Evolutionary conservation across 106 monocot genomes (phyloP).

Genomic region (Platanthera guangdongensis): DNA sequence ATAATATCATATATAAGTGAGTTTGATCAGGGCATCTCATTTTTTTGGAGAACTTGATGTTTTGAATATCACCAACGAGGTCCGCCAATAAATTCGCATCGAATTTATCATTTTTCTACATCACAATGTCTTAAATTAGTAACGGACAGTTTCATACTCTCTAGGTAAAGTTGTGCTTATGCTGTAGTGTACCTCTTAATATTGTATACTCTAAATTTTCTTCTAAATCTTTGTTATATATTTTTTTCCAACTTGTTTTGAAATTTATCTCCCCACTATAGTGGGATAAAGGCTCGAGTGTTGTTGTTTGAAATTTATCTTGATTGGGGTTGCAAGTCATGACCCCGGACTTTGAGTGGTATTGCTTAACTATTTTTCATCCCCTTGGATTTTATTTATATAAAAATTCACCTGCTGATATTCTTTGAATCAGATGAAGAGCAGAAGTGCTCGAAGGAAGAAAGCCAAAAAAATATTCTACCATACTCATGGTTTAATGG

Average conservation of each 20-base stretch:
- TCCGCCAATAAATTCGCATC: no score
- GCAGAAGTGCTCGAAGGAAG: slow-evolving; percentile 6
- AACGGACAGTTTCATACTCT: background rate
- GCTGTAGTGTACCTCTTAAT: background rate
- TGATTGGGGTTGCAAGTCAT: background rate
- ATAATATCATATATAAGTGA: no score
- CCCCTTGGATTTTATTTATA: background rate
- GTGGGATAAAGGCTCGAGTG: no score
- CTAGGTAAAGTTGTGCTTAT: background rate
- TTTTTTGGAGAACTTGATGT: no score
- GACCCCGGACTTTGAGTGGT: background rate
- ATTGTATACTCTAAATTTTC: background rate
- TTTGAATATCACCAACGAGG: no score
- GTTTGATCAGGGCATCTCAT: no score
- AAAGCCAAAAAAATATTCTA: background rate
- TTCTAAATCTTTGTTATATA: background rate
- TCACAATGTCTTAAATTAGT: background rate
- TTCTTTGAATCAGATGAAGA: background rate
- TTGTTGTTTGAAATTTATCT: background rate
- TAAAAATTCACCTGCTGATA: background rate
- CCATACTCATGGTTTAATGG: background rate
- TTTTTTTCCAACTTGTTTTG: background rate
- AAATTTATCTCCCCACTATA: background rate
- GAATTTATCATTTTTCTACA: no score
- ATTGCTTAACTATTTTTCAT: background rate